Base-by-base conservation (phyloP, 1,139 yeast species). In the Nakaseomyces nivariensis region DNA sequence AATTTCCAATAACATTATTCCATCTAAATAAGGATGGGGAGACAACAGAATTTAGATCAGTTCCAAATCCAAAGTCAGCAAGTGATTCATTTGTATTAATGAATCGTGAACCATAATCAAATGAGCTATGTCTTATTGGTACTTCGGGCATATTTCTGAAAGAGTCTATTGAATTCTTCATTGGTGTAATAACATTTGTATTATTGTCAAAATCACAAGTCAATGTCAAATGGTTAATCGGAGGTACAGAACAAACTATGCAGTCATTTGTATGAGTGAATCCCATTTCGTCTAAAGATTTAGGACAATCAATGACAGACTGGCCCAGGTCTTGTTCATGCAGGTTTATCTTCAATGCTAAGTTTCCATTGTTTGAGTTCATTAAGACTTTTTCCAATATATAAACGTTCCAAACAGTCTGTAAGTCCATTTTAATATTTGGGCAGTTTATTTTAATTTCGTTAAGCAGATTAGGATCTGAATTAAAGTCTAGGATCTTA, bases 21-120 rank as follows among this genome's bases (percentile, higher is more conserved):
- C 55, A 51, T 29, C 63, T 54, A 41, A 58, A 58, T 42, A 52
- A 54, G 6, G 63, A 55, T 5, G 64, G 63, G 3, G 63, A 56
- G 10, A 59, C 54, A 4, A 56, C 53, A 45, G 42, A 42, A 10
- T 24, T 26, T 34, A 41, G 32, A 29, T 49, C 42, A 11, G 38
- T 37, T 9, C 24, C 27, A 26, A 42, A 24, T 25, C 48, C 48
- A 17, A 40, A 17, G 34, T 47, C 49, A 36, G 31, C 24, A 4
- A 41, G 25, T 26, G 24, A 37, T 8, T 32, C 25, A 29, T 33
- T 47, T 31, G 40, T 42, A 31, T 46, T 46, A 24, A 8, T 46
- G 22, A 13, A 13, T 11, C 34, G 34, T n/a, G 44, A 29, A 11
- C 25, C 25, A 13, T 27, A 27, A 41, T 27, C 33, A 22, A 41